Conservation (phyloP, 2,329 filamentous ascomycete species). For the Colletotrichum lentis region DNA sequence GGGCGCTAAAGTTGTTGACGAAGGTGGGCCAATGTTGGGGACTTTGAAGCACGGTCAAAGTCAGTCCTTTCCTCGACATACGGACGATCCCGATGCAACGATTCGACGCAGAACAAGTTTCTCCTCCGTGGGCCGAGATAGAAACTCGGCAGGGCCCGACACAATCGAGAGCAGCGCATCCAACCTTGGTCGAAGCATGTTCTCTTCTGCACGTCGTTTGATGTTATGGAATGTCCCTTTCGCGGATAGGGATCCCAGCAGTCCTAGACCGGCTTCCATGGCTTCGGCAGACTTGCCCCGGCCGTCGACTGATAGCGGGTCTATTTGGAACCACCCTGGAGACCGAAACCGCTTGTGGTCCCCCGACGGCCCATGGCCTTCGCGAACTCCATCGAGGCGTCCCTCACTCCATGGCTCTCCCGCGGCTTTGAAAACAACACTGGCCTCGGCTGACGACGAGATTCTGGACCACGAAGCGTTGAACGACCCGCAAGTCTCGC, state of each 20-base stretch:
- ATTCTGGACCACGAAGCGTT: slow-evolving; percentile 67
- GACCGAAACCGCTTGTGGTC: slow-evolving; percentile 74
- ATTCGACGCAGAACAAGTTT: slow-evolving; percentile 67
- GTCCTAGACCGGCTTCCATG: slow-evolving; percentile 73
- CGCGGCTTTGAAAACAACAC: slow-evolving; percentile 65
- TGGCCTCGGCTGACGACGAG: slow-evolving; percentile 71
- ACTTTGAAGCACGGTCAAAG: slow-evolving; percentile 76
- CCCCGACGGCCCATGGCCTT: slow-evolving; percentile 60
- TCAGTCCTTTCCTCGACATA: slow-evolving; percentile 75
- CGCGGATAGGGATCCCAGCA: slow-evolving; percentile 64
- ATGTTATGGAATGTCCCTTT: slow-evolving; percentile 53
- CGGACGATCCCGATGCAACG: slow-evolving; percentile 63
- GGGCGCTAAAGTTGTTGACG: slow-evolving; percentile 62
- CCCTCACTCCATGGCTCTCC: slow-evolving; percentile 83
- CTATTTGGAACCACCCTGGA: slow-evolving; percentile 72
- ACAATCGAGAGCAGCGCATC: slow-evolving; percentile 45
- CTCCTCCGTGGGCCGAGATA: slow-evolving; percentile 65
- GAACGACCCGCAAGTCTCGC: slow-evolving; percentile 60
- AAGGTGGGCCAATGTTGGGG: slow-evolving; percentile 71
- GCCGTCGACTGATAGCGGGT: slow-evolving; percentile 80
- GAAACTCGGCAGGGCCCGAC: slow-evolving; percentile 60
- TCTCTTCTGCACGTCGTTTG: slow-evolving; percentile 52
- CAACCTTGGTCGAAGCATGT: slow-evolving; percentile 34
- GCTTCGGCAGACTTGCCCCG: slow-evolving; percentile 75
- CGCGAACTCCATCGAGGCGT: slow-evolving; percentile 77